Base-by-base conservation (phyloP, 306 rosid genomes). In the Vigna nakashimae region DNA sequence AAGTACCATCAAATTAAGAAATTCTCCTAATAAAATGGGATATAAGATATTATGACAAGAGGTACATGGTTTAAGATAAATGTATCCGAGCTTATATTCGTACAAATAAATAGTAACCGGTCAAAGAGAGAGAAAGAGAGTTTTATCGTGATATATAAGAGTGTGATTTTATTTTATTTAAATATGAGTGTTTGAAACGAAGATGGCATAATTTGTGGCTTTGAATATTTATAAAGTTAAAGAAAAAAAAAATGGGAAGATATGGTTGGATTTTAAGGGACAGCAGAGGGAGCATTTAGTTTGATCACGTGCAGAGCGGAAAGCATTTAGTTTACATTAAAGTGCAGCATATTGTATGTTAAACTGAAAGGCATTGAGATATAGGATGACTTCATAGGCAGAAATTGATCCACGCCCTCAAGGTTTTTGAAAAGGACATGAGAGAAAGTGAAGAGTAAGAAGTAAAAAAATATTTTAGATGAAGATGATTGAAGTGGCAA, bases 261-360 rank as follows among this genome's bases (percentile, higher is more conserved):
- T 65, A 71, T 52, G 79, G 63, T 77, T 36, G 80, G 88, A 68
- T 77, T 71, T 58, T 7, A 68, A 74, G 75, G 83, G 78, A 70
- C 85, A 81, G n/a, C 57, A 68, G 53, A 51, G 28, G 74, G 79
- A 36, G 42, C 42, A 36, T 36, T 36, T 36, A 36, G 42, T 36
- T 36, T 36, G 55, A 69, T 69, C 82, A 76, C 69, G 73, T 76
- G 78, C 22, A 4, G 18, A 40, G 13, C 1, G 20, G 13, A 69
- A 50, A 49, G 1, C 12, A 26, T 51, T 9, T 2, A 50, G 17
- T 9, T 36, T 36, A 36, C 9, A 34, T 34, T 34, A 34, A 9
- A 40, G 45, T 12, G 10, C 78, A 67, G 26, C 67, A 83, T 26
- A 73, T 49, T 13, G 36, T 51, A 43, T 0, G 20, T 43, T 17